Conservation (phyloP, 495 filamentous ascomycete species). For the Geoglossum glabrum region DNA sequence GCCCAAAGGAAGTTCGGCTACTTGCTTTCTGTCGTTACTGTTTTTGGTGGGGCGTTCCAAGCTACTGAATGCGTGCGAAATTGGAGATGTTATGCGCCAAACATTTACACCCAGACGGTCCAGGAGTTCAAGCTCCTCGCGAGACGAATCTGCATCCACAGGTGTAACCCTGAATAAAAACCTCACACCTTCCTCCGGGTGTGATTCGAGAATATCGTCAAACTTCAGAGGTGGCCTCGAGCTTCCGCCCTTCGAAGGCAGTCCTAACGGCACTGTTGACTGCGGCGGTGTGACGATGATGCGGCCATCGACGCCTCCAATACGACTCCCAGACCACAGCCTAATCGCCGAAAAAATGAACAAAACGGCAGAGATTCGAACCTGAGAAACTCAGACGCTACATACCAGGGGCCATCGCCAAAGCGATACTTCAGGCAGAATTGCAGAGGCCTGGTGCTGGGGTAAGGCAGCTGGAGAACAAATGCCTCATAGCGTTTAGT, state of each 20-base stretch:
- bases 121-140: background rate
- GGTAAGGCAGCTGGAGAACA: background rate
- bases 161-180: background rate
- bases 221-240: background rate
- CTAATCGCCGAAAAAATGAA: background rate
- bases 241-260: background rate
- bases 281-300: background rate
- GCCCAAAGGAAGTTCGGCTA: background rate
- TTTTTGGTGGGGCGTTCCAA: background rate
- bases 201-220: background rate
- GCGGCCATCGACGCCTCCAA: slow-evolving; percentile 9
- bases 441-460: slow-evolving; percentile 7
- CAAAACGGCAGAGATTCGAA: no score
- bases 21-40: background rate
- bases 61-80: background rate
- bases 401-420: slow-evolving; percentile 10
- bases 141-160: background rate
- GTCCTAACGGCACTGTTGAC: background rate
- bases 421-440: slow-evolving; percentile 12
- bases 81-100: background rate
- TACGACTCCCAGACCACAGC: slow-evolving; percentile 13
- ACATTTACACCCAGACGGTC: background rate
- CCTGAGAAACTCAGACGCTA: background rate
- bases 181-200: background rate
- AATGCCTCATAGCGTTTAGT: background rate